Evolutionary conservation across 2,329 filamentous ascomycete species (phyloP).

Genomic region (Hymenoscyphus albidus): DNA sequence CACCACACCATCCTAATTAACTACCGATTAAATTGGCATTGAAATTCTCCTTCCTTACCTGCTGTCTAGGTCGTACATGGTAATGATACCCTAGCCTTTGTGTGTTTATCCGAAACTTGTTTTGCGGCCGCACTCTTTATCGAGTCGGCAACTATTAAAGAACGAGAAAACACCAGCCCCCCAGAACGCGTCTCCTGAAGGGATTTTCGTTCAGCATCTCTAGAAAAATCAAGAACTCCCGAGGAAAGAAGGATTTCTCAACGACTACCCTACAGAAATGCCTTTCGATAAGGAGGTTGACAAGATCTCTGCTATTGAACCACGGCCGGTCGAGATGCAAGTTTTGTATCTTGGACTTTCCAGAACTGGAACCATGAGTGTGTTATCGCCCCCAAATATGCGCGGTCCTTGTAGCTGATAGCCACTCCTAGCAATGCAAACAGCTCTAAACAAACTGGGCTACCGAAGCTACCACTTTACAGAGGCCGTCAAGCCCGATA

Average conservation of each 20-base stretch:
- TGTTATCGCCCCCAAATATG: background rate
- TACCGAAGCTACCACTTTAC: slow-evolving; percentile 2
- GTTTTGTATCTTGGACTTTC: slow-evolving; percentile 4
- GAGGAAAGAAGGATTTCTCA: no score
- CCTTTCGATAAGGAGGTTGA: background rate
- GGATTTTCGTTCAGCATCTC: no score
- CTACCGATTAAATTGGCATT: no score
- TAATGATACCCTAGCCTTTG: no score
- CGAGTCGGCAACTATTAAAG: no score
- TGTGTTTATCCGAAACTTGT: no score
- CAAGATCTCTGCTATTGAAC: background rate
- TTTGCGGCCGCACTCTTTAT: no score
- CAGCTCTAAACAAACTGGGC: slow-evolving; percentile 1
- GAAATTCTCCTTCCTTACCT: no score
- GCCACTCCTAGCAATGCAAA: slow-evolving; percentile 1
- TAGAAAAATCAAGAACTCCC: background rate
- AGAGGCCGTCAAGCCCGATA: background rate
- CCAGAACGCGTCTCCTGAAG: no score
- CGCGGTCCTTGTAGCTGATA: background rate
- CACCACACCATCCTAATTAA: no score
- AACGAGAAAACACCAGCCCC: no score
- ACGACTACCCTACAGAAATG: background rate
- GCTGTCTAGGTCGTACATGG: no score
- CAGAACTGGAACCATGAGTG: slow-evolving; percentile 6
- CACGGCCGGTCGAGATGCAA: slow-evolving; percentile 3